Evolutionary conservation across 2,329 filamentous ascomycete species (phyloP), one percentile per base, ranked within the genome.

Genomic region (Eutypella sp.): DNA sequence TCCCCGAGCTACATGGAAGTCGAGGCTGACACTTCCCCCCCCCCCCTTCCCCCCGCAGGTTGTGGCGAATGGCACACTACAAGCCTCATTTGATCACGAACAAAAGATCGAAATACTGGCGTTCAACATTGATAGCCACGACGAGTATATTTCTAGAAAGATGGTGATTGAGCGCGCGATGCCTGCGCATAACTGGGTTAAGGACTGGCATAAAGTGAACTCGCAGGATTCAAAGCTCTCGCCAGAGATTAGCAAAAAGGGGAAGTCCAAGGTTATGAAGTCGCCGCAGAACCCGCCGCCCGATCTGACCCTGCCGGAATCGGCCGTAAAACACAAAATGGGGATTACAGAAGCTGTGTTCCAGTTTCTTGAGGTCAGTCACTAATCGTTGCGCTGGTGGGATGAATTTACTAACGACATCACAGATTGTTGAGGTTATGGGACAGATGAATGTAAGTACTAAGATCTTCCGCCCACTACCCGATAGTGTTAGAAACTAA

Each of bases 91-190:
- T 60, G 87, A 95, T 56, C 72, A 71, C 8, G 79, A 86, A 31
- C 85, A 89, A 50, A 89, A 86, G 63, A 85, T 99, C 48, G 89
- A 96, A 50, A 74, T 89, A 49, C 77, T 97, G 41, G 89, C 96
- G 57, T 91, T 97, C 55, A 75, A 83, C 40, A 89, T 87, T 2
- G 78, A 74, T 29, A 77, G 75, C 41, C 86, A 95, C 58, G 87
- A 91, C 55, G 91, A 97, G 67, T 96, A 86, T 58, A 73, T 97
- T 39, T 84, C 90, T 19, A 81, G 89, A 44, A 79, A 74, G 49
- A 74, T 75, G 52, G 77, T 82, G 8, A 76, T 84, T 33, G 71
- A 82, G 38, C 78, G 78, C 6, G 80, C 81, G 13, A 76, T 78
- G 55, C 81, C 81, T 2, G 69, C 76, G 22, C 81, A 84, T 52